These are phyloP conservation scores for Talaromyces sp. DNA, from an alignment of 2,329 filamentous ascomycete genomes.

Conservation along the genomic window DNA sequence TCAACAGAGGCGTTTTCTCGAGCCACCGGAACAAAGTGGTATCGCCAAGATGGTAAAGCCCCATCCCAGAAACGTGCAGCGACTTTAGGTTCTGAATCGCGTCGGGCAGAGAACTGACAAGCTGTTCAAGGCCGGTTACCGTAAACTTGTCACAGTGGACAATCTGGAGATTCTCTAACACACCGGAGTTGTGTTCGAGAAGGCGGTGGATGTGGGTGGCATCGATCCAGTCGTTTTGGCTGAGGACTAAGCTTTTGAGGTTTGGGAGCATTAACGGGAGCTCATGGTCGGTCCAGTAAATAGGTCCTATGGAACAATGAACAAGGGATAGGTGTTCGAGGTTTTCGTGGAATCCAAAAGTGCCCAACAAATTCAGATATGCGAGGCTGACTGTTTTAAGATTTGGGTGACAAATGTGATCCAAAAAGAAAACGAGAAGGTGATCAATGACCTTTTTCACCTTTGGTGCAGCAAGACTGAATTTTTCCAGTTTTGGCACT, in stretches of 20 bases:
- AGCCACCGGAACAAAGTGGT: slow-evolving; percentile 15
- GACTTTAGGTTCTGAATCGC: slow-evolving; percentile 19
- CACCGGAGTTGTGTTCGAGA: neutral
- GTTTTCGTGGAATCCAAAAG: neutral
- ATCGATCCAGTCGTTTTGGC: slow-evolving; percentile 7
- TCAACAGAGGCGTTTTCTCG: slow-evolving; percentile 22
- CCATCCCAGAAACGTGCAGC: slow-evolving; percentile 20
- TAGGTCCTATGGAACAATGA: neutral
- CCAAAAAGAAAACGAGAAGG: neutral
- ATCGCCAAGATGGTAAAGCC: slow-evolving; percentile 23
- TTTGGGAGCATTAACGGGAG: slow-evolving; percentile 23
- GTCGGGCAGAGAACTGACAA: neutral
- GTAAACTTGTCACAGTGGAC: neutral
- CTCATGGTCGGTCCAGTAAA: neutral
- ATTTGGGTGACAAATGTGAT: neutral
- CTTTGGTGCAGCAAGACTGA: neutral
- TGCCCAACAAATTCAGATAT: neutral
- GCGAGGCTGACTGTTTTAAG: neutral
- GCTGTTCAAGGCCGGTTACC: neutral
- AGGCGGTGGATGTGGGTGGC: neutral
- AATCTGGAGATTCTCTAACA: slow-evolving; percentile 4
- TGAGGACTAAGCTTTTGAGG: slow-evolving; percentile 16
- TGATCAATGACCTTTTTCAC: neutral
- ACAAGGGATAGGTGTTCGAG: slow-evolving; percentile 2
- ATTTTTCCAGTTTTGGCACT: slow-evolving; percentile 7